A percentile compares a stretch with the other conserved stretches of the same genome.
These are phyloP conservation scores for Massariosphaeria phaeospora DNA, from an alignment of 495 filamentous ascomycete species.

Conservation along the genomic window DNA sequence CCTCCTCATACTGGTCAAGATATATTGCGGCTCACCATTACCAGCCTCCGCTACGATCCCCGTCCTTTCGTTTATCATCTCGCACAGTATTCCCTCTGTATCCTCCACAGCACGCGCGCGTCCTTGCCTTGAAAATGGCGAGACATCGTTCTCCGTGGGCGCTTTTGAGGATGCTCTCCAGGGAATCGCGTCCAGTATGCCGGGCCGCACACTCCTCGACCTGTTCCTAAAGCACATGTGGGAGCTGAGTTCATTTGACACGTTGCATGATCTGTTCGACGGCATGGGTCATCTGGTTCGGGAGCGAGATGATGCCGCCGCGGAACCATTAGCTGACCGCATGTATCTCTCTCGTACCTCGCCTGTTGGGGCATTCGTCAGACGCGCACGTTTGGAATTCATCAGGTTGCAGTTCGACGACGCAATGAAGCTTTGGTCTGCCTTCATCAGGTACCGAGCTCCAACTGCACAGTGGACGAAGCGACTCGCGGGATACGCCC, in stretches of 20 bases:
- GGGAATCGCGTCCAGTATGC: conserved; percentile 59
- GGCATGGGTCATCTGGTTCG: conserved; percentile 12
- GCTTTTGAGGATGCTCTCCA: conserved; percentile 61
- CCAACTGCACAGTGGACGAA: conserved; percentile 70
- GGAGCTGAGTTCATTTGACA: conserved; percentile 58
- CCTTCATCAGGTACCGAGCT: conserved; percentile 71
- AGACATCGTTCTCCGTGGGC: conserved; percentile 51
- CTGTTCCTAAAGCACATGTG: conserved; percentile 77
- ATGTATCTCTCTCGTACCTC: conserved; percentile 55
- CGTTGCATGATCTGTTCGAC: conserved; percentile 26
- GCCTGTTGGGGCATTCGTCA: conserved; percentile 78
- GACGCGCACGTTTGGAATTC: conserved; percentile 73
- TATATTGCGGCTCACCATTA: conserved; percentile 71
- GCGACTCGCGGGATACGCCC: conserved; percentile 57
- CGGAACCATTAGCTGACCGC: background rate
- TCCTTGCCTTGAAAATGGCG: conserved; percentile 1
- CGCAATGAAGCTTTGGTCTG: conserved; percentile 68
- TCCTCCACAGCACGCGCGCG: conserved; percentile 37
- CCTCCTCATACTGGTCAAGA: conserved; percentile 69
- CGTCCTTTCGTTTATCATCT: conserved; percentile 80
- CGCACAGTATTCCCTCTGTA: conserved; percentile 57
- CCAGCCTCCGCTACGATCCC: conserved; percentile 71
- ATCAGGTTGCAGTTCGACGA: conserved; percentile 73
- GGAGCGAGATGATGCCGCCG: background rate
- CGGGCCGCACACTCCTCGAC: conserved; percentile 80